Evolutionary conservation across 768 basidiomycete genomes (phyloP).

Genomic region (Mycena galopus): DNA sequence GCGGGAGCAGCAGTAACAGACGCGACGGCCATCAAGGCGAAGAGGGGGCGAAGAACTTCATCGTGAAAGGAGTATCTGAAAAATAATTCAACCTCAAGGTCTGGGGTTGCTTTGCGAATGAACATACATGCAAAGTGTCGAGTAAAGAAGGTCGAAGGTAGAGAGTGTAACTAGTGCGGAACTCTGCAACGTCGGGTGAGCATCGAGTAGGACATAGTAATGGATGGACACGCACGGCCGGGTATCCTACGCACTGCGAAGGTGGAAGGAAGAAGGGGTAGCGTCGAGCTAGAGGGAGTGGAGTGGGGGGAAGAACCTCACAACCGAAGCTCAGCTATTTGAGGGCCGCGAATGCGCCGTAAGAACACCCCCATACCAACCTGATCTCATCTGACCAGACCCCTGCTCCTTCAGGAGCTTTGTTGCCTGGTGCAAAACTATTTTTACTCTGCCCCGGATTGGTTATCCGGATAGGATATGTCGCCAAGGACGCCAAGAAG

Average conservation of each 20-base stretch:
- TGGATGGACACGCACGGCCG: conserved; percentile 11
- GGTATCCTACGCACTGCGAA: conserved; percentile 33
- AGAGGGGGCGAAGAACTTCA: conserved; percentile 27
- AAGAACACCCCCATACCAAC: conserved; percentile 29
- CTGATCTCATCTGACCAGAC: background rate
- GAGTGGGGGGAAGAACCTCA: conserved; percentile 4
- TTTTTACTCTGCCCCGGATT: background rate
- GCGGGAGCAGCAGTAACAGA: conserved; percentile 20
- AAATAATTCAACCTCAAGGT: background rate
- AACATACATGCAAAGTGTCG: conserved; percentile 26
- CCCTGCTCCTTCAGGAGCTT: background rate
- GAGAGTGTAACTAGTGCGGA: conserved; percentile 14
- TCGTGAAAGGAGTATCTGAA: conserved; percentile 28
- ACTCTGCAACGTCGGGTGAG: background rate
- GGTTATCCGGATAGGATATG: background rate
- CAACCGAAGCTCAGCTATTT: conserved; percentile 5
- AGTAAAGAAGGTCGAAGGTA: conserved; percentile 26
- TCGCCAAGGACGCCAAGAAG: background rate
- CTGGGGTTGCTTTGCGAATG: background rate
- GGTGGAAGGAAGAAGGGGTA: conserved; percentile 29
- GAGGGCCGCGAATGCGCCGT: background rate
- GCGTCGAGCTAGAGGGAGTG: conserved; percentile 26
- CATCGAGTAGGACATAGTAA: background rate
- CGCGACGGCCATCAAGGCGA: conserved; percentile 32
- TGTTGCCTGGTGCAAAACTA: background rate